Evolutionary conservation across 805 yeast genomes (phyloP).

Genomic region (Cyberlindnera americana): DNA sequence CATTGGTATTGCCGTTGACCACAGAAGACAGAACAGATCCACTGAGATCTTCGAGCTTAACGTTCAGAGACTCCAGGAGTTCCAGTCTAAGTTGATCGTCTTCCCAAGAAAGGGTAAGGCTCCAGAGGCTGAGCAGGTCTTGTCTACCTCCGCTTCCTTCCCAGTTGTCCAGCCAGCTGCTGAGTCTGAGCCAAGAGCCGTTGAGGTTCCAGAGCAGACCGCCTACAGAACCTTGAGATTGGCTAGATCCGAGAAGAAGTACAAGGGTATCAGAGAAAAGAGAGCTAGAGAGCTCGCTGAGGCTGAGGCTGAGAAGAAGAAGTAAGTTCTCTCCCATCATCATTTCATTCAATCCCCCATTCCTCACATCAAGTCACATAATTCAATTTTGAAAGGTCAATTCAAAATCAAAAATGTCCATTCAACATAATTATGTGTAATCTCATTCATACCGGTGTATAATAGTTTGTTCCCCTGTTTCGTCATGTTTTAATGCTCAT

Average conservation of each 20-base stretch:
- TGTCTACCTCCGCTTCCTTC: constrained; percentile 75
- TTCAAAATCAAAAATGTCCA: not conserved
- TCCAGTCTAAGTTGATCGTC: constrained; percentile 91
- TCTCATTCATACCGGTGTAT: constrained; percentile 12
- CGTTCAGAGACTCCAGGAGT: constrained; percentile 95
- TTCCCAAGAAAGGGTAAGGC: constrained; percentile 90
- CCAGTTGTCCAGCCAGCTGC: constrained; percentile 80
- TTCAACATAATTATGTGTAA: constrained; percentile 1
- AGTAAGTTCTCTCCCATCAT: constrained; percentile 50
- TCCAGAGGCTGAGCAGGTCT: constrained; percentile 75
- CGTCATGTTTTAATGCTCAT: constrained; percentile 17
- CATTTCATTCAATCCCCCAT: not conserved
- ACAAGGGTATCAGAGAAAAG: constrained; percentile 96
- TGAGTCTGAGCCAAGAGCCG: constrained; percentile 85
- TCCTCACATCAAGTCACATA: not conserved
- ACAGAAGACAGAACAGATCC: constrained; percentile 98
- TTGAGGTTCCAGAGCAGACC: constrained; percentile 57
- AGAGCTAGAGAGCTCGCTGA: constrained; percentile 96
- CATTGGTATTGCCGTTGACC: constrained; percentile 98
- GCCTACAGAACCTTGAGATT: constrained; percentile 95
- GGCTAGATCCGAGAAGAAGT: constrained; percentile 93
- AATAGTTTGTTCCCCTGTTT: constrained; percentile 13
- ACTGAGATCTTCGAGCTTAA: constrained; percentile 92
- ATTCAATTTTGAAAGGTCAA: not conserved
- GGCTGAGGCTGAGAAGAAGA: constrained; percentile 99